A percentile compares a stretch with the other conserved stretches of the same genome.
Evolutionary conservation across 805 yeast genomes (phyloP).

Genomic region (Candida mattraensis): DNA sequence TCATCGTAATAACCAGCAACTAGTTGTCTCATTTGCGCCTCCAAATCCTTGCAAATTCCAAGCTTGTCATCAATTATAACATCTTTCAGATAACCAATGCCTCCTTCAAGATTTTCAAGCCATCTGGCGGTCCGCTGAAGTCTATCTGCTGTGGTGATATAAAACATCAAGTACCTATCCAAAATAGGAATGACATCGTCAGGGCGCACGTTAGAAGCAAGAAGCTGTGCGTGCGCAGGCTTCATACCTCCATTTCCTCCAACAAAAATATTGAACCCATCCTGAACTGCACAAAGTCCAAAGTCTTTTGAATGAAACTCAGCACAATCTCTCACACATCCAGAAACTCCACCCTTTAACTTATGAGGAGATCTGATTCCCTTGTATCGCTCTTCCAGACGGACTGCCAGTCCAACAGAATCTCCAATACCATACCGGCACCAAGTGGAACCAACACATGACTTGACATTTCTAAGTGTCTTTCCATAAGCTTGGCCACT

Average conservation of each 20-base stretch:
- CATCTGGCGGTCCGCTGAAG: conserved; percentile 40
- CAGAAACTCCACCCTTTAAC: conserved; percentile 40
- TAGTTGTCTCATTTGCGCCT: conserved; percentile 34
- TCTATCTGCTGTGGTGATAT: conserved; percentile 38
- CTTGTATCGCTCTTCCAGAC: conserved; percentile 38
- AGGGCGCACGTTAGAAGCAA: conserved; percentile 36
- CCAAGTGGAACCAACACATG: conserved; percentile 41
- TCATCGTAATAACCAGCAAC: conserved; percentile 38
- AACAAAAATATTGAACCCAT: conserved; percentile 37
- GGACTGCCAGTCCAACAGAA: conserved; percentile 38
- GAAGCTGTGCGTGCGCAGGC: conserved; percentile 38
- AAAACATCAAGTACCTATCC: conserved; percentile 40
- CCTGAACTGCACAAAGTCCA: conserved; percentile 38
- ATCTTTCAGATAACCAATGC: conserved; percentile 36
- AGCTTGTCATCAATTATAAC: conserved; percentile 37
- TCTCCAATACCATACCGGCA: conserved; percentile 41
- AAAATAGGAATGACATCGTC: conserved; percentile 37
- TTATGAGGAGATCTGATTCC: conserved; percentile 40
- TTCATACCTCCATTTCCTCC: conserved; percentile 43
- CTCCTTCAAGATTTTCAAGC: conserved; percentile 38
- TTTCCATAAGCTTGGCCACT: conserved; percentile 41
- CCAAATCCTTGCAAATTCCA: conserved; percentile 36
- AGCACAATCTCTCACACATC: conserved; percentile 40
- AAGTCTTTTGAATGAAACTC: conserved; percentile 40
- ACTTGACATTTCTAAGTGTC: conserved; percentile 37